Base-by-base conservation (phyloP, 2,329 filamentous ascomycete genomes). In the Trichoderma afroharzianum region DNA sequence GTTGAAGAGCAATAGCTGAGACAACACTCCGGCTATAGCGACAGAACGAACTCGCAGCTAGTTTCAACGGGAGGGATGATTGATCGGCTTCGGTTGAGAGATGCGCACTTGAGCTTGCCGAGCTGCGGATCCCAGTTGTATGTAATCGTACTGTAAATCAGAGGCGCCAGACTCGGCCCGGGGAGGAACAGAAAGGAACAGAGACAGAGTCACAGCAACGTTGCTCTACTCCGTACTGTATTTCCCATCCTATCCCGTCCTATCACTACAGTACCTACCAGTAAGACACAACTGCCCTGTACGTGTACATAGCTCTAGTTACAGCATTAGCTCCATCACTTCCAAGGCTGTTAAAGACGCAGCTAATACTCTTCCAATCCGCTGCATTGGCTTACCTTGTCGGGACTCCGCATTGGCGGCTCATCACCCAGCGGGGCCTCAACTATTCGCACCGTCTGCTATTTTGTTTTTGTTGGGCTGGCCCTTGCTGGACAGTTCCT, bases 401-500 rank as follows among this genome's bases (percentile, higher is more conserved):
- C 67, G 24, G 30, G 21, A 36, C 67, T 69, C 67, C 57, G 67
- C 67, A 69, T 69, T 69, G 67, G 67, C 67, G 57, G 55, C 61
- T 50, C 67, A 12, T 61, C 57, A 24, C 9, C 30, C 47, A 21
- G 63, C 43, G 63, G 63, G 63, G 47, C 30, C n/a, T 53, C 47
- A 24, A n/a, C 21, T 53, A 53, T 58, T 43, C 32, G 33, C 32
- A 30, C 63, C 63, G 32, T 57, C 32, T 12, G n/a, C 12, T 12
- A 28, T 67, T 69, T 69, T 69, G 67, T 69, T 67, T 69, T 69
- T 69, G 67, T 69, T 69, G 67, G 30, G 67, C 63, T 21, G 7
- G 33, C n/a, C 28, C 63, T 58, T 14, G 24, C 9, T 26, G 33
- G 33, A 36, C 26, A 50, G 39, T 24, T 61, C 36, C 61, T 21